Conservation (phyloP, 2,329 filamentous ascomycete genomes). For the Penicillium decumbens region DNA sequence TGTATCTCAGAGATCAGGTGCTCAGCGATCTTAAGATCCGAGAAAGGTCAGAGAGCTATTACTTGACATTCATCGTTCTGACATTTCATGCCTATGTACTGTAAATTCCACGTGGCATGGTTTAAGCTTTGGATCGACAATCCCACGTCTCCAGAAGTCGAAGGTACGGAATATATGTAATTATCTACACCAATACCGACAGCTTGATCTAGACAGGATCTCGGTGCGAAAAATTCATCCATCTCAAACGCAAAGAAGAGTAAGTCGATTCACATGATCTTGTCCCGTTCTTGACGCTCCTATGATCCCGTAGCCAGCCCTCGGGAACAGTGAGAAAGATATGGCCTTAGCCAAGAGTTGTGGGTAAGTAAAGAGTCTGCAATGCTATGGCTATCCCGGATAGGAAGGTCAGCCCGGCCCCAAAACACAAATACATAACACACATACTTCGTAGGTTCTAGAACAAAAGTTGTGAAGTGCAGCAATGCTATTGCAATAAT, state of each 20-base stretch:
- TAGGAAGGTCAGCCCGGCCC: conserved; percentile 1
- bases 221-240: background rate
- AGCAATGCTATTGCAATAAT: background rate
- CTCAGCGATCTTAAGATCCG: background rate
- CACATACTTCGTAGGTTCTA: background rate
- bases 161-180: no score
- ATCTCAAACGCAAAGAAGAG: background rate
- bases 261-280: background rate
- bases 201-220: background rate
- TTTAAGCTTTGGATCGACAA: background rate
- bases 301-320: background rate
- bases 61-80: no score
- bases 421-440: background rate
- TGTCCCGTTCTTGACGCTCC: background rate
- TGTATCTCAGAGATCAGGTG: background rate
- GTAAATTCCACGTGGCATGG: no score
- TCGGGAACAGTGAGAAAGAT: background rate
- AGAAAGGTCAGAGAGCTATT: no score
- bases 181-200: background rate
- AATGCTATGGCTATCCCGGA: background rate
- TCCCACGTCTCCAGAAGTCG: no score
- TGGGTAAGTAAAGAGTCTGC: background rate
- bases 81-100: no score
- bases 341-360: background rate
- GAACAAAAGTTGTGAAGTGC: background rate